phyloP scores from a whole-genome alignment of 805 yeast genomes.

The Citeromyces nyonsensis region DNA sequence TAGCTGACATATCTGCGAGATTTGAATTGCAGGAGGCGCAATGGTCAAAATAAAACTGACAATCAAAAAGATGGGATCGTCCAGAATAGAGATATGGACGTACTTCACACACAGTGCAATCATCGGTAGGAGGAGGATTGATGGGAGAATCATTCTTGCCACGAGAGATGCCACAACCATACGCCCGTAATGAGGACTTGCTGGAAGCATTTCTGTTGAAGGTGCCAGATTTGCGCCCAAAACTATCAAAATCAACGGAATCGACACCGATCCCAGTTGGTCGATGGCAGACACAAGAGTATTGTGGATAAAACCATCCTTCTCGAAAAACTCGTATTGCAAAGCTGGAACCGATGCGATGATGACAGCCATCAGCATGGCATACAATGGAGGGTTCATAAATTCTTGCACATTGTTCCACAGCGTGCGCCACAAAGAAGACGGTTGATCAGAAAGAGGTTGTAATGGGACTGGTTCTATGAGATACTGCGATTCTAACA shows the following conservation, averaged over 20 bases:
- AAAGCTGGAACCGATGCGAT: slow-evolving; percentile 53
- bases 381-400: slow-evolving; percentile 77
- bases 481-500: neutral
- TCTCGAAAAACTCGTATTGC: slow-evolving; percentile 39
- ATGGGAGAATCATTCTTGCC: slow-evolving; percentile 69
- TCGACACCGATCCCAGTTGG: slow-evolving; percentile 60
- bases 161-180: slow-evolving; percentile 54
- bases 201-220: slow-evolving; percentile 48
- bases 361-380: slow-evolving; percentile 54
- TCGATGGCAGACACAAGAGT: slow-evolving; percentile 49
- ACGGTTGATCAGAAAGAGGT: neutral
- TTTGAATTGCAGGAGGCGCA: slow-evolving; percentile 75
- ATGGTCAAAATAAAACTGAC: slow-evolving; percentile 64
- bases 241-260: slow-evolving; percentile 62
- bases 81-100: slow-evolving; percentile 50
- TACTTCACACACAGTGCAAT: slow-evolving; percentile 51
- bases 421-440: neutral
- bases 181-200: slow-evolving; percentile 43
- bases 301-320: slow-evolving; percentile 45
- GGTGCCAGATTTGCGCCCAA: slow-evolving; percentile 72
- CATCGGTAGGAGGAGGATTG: slow-evolving; percentile 49
- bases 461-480: neutral
- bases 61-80: slow-evolving; percentile 68
- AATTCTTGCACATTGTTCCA: slow-evolving; percentile 8
- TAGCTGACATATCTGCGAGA: slow-evolving; percentile 68